Conservation (phyloP, 495 filamentous ascomycete species). For the Penicillium turbatum region DNA sequence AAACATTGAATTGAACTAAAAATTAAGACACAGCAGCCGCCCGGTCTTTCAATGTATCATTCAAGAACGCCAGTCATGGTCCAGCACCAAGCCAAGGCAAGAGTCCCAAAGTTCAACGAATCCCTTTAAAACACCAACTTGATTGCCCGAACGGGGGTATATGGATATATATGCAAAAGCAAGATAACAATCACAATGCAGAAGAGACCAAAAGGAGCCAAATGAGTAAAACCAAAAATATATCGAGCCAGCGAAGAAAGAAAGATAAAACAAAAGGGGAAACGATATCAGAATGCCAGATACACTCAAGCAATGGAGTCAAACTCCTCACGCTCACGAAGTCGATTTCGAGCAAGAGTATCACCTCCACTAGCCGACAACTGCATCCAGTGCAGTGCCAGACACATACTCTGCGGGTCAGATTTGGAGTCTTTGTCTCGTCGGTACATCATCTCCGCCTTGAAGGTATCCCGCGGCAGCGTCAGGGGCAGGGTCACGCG, state of each 20-base stretch:
- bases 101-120: slow-evolving; percentile 1
- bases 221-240: slow-evolving; percentile 12
- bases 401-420: slow-evolving; percentile 89
- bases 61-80: slow-evolving; percentile 15
- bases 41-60: slow-evolving; percentile 20
- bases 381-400: slow-evolving; percentile 99
- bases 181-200: slow-evolving; percentile 17
- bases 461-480: slow-evolving; percentile 85
- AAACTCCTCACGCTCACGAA: slow-evolving; percentile 68
- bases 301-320: slow-evolving; percentile 44
- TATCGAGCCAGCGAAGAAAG: slow-evolving; percentile 11
- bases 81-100: neutral
- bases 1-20: neutral
- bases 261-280: slow-evolving; percentile 7
- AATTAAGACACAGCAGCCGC: slow-evolving; percentile 3
- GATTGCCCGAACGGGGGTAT: slow-evolving; percentile 28
- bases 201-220: slow-evolving; percentile 12
- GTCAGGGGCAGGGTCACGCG: slow-evolving; percentile 80
- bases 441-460: slow-evolving; percentile 74
- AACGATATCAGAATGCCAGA: neutral
- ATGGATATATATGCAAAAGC: slow-evolving; percentile 27
- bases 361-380: slow-evolving; percentile 82
- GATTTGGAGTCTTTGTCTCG: slow-evolving; percentile 51
- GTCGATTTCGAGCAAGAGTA: slow-evolving; percentile 76
- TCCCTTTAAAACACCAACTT: slow-evolving; percentile 23